Evolutionary conservation across 768 basidiomycete species (phyloP), one percentile per base, ranked within the genome.

Genomic region (Leccinum arenicola): DNA sequence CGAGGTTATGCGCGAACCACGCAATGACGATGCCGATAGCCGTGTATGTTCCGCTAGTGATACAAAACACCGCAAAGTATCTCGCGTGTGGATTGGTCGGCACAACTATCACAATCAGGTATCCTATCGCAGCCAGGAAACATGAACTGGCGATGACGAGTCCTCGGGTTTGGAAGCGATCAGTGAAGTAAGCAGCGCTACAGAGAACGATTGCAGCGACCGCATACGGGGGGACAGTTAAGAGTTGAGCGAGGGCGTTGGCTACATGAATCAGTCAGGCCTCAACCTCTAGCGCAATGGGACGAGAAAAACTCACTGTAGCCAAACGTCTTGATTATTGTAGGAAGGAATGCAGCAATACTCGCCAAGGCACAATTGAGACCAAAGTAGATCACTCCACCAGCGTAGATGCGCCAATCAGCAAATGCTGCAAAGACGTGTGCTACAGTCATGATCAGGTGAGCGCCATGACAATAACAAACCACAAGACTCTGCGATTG

Each of bases 181-280:
- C 89, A 3, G 91, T 89, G 6, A 76, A 66, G 68, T 80, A 88
- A 1, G 86, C 84, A 53, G 84, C 79, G 2, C 74, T 31, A 29
- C 84, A 75, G 40, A 91, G 76, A 17, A 89, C 79, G 10, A 85
- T 74, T 1, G 89, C 82, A 2, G 86, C 82, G n/a, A 87, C 84
- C 3, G 84, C 86, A 66, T 93, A 93, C 2, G 92, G 92, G 3
- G 91, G 90, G 5, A 93, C 89, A 1, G 91, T 91, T 50, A 91
- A 78, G 2, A 93, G 68, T 64, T 93, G 89, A 0, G 88, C 84
- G 33, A 78, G 70, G 12, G 48, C 48, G 15, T 49, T 12, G 23
- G 48, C 48, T 49, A 17, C 48, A 25, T 29, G 12, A 15, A 31
- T 50, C 4, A 17, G 27, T 53, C 36, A 38, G 33, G 2, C 23